Evolutionary conservation across 2,329 filamentous ascomycete genomes (phyloP), one percentile per base, ranked within the genome.

Genomic region (Diplodia seriata): DNA sequence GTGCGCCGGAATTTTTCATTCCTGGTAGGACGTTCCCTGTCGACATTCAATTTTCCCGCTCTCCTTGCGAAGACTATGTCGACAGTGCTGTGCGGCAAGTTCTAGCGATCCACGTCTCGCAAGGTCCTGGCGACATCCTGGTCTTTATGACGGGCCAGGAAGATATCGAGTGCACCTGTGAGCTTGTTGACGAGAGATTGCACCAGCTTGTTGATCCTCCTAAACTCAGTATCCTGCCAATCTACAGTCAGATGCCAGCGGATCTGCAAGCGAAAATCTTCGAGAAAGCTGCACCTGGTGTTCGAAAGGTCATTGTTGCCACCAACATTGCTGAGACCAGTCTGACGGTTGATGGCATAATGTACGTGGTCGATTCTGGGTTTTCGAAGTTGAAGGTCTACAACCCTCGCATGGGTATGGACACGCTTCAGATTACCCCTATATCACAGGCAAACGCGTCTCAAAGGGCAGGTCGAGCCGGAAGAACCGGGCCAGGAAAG

Each of bases 141-240:
- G 94, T 99, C 9, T 99, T 99, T 80, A 99, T 99, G 95, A 99
- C 96, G 0, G 95, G 95, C 12, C 95, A 98, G 78, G 96, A 99
- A 80, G 95, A 99, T 75, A 99, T 99, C 70, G 95, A 99, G 78
- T 91, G 91, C 51, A 99, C 96, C 0, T 99, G 95, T 76, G 95
- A 99, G 75, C 84, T 98, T 23, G 86, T 98, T 3, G 92, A 92
- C 66, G 94, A 97, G 76, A 86, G 95, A 53, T 84, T 99, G 18
- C 90, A 92, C 71, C 87, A 94, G 36, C 86, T 99, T 38, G 98
- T 97, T 70, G 94, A 99, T 74, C 94, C 95, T 0, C 94, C 95
- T 1, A 94, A 97, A 76, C 87, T 99, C 68, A 94, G 92, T 76
- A 97, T 99, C 66, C 81, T 99, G 33, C 96, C 96, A 0, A 98